These are phyloP conservation scores for Alloteropsis semialata DNA, from an alignment of 176 grass and related monocot genomes.

Conservation along the genomic window DNA sequence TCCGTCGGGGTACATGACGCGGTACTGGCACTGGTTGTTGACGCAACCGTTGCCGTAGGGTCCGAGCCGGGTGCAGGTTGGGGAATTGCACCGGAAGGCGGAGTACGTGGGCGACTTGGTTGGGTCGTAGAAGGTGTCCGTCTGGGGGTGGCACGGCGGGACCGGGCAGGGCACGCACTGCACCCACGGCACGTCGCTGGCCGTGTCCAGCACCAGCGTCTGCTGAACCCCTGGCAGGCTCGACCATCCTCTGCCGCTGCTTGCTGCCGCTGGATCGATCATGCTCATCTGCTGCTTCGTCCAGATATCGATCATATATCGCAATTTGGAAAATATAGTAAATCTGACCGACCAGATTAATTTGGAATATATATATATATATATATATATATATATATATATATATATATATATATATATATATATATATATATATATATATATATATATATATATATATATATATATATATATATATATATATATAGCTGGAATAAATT, in stretches of 20 bases:
- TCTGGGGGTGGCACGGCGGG: background rate
- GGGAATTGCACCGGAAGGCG: background rate
- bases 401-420: too few species aligned
- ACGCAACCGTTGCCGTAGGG: background rate
- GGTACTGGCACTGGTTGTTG: background rate
- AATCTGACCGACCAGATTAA: background rate
- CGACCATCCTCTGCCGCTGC: background rate
- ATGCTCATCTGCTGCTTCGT: slow-evolving; percentile 26
- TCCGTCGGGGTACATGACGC: background rate
- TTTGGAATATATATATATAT: too few species aligned
- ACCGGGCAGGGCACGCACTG: slow-evolving; percentile 20
- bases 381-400: too few species aligned
- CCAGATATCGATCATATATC: background rate
- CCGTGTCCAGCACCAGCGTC: slow-evolving; percentile 39
- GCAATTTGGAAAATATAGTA: too few species aligned
- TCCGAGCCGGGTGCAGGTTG: background rate
- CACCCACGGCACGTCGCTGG: slow-evolving; percentile 58
- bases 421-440: too few species aligned
- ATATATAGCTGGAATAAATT: too few species aligned
- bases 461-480: too few species aligned
- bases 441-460: too few species aligned
- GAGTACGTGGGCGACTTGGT: background rate
- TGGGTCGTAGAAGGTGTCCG: background rate
- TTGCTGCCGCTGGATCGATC: background rate
- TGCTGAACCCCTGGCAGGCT: background rate